phyloP scores from a whole-genome alignment of 306 rosid species.

The Castanea crenata region DNA sequence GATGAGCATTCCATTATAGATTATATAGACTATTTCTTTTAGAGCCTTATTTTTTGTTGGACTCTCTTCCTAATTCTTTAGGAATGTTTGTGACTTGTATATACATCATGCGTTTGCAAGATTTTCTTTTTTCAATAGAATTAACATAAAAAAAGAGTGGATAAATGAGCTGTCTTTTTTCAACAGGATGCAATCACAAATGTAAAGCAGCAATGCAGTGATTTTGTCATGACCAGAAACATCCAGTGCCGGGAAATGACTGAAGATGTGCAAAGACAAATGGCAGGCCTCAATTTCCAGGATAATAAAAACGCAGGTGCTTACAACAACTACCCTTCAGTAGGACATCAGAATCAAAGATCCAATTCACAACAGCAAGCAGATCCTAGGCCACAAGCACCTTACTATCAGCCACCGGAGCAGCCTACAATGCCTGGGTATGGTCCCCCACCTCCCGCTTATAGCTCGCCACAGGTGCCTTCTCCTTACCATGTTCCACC shows the following conservation, averaged over 20 bases:
- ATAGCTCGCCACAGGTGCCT: constrained; percentile 54
- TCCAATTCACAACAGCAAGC: constrained; percentile 47
- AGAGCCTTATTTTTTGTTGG: no score
- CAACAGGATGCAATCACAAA: constrained; percentile 87
- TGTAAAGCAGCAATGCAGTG: constrained; percentile 95
- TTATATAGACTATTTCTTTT: no score
- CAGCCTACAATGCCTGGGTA: constrained; percentile 59
- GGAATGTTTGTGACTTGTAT: no score
- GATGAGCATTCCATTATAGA: no score
- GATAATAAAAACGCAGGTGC: constrained; percentile 53
- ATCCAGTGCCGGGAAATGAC: constrained; percentile 96
- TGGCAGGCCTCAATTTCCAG: constrained; percentile 88
- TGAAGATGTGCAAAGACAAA: constrained; percentile 91
- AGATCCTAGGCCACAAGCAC: constrained; percentile 63
- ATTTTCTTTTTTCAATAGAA: no score
- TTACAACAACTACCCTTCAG: constrained; percentile 50
- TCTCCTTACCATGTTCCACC: constrained; percentile 70
- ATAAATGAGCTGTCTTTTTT: constrained; percentile 19
- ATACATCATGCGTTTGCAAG: no score
- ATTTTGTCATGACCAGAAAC: constrained; percentile 94
- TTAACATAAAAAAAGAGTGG: neutral
- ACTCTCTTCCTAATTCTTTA: no score
- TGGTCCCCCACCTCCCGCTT: constrained; percentile 48
- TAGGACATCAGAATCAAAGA: constrained; percentile 67
- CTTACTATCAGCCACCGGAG: constrained; percentile 73